phyloP scores from a whole-genome alignment of 805 yeast genomes.

The Naumovozyma castellii region DNA sequence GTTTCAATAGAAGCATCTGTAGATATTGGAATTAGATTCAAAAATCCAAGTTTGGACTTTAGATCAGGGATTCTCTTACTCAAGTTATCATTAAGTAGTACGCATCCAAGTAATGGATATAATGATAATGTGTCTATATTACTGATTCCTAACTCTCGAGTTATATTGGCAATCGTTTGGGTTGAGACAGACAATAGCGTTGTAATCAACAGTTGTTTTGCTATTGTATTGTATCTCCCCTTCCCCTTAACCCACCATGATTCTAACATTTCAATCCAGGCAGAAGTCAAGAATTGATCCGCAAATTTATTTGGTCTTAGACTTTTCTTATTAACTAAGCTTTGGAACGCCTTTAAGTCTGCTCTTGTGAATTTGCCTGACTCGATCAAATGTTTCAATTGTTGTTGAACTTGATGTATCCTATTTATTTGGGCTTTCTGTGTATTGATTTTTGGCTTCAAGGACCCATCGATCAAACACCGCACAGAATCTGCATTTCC shows the following conservation, averaged over 20 bases:
- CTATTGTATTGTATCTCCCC: slow-evolving; percentile 38
- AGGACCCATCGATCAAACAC: slow-evolving; percentile 45
- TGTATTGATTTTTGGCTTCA: slow-evolving; percentile 22
- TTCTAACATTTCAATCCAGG: slow-evolving; percentile 56
- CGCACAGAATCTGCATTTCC: slow-evolving; percentile 39
- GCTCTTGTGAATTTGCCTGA: slow-evolving; percentile 37
- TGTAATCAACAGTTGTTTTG: slow-evolving; percentile 43
- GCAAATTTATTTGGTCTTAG: slow-evolving; percentile 33
- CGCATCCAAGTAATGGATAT: slow-evolving; percentile 47
- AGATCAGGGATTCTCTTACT: slow-evolving; percentile 42
- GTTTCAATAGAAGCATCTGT: background rate
- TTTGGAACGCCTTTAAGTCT: slow-evolving; percentile 39
- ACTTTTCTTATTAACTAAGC: slow-evolving; percentile 30
- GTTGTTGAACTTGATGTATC: slow-evolving; percentile 41
- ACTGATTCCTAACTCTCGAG: slow-evolving; percentile 36
- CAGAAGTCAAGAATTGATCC: slow-evolving; percentile 42
- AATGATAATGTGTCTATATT: slow-evolving; percentile 35
- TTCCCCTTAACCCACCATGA: slow-evolving; percentile 47
- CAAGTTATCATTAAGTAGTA: slow-evolving; percentile 42
- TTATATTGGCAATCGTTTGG: slow-evolving; percentile 33
- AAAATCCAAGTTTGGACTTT: slow-evolving; percentile 40
- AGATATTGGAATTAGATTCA: slow-evolving; percentile 19
- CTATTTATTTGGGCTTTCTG: slow-evolving; percentile 28
- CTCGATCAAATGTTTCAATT: slow-evolving; percentile 39
- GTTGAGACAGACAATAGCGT: slow-evolving; percentile 43